A percentile compares a stretch with the other conserved stretches of the same genome.
phyloP scores from a whole-genome alignment of 495 filamentous ascomycete species.

The Penicillium soppii region DNA sequence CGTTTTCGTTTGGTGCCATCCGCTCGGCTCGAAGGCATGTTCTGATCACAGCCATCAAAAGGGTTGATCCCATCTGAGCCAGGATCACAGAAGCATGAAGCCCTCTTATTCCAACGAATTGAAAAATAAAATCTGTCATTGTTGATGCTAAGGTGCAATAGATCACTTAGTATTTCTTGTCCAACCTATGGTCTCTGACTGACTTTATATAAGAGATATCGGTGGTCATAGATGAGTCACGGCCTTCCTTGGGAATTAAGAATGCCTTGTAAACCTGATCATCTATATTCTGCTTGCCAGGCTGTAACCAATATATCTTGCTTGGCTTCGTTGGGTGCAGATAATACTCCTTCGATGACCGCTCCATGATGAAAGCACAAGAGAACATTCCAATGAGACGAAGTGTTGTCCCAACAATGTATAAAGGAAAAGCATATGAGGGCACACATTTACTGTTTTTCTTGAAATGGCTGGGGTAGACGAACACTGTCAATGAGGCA shows the following conservation, averaged over 20 bases:
- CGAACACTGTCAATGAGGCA: slow-evolving; percentile 33
- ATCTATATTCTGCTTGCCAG: slow-evolving; percentile 38
- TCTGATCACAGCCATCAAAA: slow-evolving; percentile 47
- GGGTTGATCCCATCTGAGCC: slow-evolving; percentile 43
- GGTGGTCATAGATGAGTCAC: slow-evolving; percentile 9
- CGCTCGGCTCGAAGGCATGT: slow-evolving; percentile 46
- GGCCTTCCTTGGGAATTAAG: slow-evolving; percentile 29
- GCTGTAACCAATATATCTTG: slow-evolving; percentile 46
- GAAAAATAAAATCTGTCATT: slow-evolving; percentile 47
- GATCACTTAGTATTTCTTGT: slow-evolving; percentile 2
- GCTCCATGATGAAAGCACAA: slow-evolving; percentile 41
- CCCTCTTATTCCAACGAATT: slow-evolving; percentile 51
- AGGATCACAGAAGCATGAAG: slow-evolving; percentile 50
- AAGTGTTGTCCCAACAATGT: slow-evolving; percentile 32
- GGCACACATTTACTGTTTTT: slow-evolving; percentile 29
- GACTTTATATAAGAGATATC: slow-evolving; percentile 37
- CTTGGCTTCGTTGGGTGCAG: slow-evolving; percentile 27
- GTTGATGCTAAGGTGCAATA: slow-evolving; percentile 29
- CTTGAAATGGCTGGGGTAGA: slow-evolving; percentile 28
- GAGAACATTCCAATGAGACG: slow-evolving; percentile 42
- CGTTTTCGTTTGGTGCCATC: slow-evolving; percentile 32
- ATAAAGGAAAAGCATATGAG: slow-evolving; percentile 42
- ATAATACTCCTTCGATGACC: slow-evolving; percentile 32
- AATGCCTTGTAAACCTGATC: slow-evolving; percentile 43
- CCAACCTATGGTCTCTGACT: slow-evolving; percentile 13